Conservation (phyloP, 2,329 filamentous ascomycete genomes). For the Calonectria pteridis region DNA sequence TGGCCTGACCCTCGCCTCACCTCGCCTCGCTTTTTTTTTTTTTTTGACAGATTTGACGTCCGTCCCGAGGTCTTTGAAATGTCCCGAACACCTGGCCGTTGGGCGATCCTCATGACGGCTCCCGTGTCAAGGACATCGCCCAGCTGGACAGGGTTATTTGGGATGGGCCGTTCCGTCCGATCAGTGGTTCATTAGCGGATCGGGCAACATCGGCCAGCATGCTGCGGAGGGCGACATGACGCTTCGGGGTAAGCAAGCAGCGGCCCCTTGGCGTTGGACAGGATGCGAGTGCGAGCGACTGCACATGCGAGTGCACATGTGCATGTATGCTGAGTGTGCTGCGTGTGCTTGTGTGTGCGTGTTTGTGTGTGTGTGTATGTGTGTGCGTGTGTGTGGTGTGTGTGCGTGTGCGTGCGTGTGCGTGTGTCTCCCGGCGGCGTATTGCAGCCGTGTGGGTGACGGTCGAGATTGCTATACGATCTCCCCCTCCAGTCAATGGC, state of each 20-base stretch:
- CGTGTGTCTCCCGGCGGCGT: background rate
- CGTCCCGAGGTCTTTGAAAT: constrained; percentile 4
- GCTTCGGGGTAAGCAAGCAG: background rate
- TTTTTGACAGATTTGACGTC: constrained; percentile 6
- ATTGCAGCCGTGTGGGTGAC: background rate
- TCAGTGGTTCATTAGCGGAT: constrained; percentile 7
- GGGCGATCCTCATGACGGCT: constrained; percentile 20
- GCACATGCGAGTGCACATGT: background rate
- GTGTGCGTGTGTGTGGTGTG: too few relatives aligned
- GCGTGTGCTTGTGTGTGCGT: background rate
- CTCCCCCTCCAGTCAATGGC: background rate
- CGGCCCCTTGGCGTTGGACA: background rate
- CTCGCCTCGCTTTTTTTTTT: background rate
- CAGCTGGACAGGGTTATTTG: constrained; percentile 3
- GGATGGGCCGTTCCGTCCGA: constrained; percentile 10
- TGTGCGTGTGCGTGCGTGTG: background rate
- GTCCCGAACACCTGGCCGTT: constrained; percentile 29
- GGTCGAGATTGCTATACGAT: background rate
- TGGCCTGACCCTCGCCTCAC: constrained; percentile 1
- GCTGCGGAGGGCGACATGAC: background rate
- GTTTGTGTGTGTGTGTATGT: background rate
- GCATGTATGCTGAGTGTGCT: background rate
- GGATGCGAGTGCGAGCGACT: background rate
- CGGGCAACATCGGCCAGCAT: background rate
- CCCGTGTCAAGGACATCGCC: background rate